Evolutionary conservation across 352 stramenopile species (phyloP).

Genomic region (Plasmopara muralis): DNA sequence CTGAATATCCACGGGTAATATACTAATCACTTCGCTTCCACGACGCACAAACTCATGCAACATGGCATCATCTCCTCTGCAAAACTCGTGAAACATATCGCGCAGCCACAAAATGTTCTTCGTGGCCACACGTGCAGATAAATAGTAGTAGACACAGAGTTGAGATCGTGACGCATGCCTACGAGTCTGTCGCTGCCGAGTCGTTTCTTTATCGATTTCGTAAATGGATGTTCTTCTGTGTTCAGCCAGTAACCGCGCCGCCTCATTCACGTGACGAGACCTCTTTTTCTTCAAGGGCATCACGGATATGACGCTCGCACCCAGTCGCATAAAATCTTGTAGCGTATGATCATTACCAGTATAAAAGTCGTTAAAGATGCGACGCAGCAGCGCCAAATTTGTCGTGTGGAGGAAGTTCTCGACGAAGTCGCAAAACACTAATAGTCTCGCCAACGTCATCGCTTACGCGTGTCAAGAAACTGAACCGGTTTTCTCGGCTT

Average conservation of each 20-base stretch:
- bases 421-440: constrained; percentile 32
- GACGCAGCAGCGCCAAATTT: constrained; percentile 24
- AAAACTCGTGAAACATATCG: constrained; percentile 30
- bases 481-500: no score
- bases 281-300: constrained; percentile 17
- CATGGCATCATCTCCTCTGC: constrained; percentile 13
- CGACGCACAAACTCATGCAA: constrained; percentile 19
- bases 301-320: constrained; percentile 26
- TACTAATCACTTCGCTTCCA: constrained; percentile 18
- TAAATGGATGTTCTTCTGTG: background rate
- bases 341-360: constrained; percentile 23
- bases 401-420: constrained; percentile 24
- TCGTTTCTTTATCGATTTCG: background rate
- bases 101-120: constrained; percentile 33
- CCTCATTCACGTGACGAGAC: constrained; percentile 5
- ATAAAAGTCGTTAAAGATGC: constrained; percentile 25
- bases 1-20: constrained; percentile 26
- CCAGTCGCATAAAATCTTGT: constrained; percentile 27
- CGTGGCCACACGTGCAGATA: constrained; percentile 26
- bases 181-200: background rate
- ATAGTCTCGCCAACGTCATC: constrained; percentile 3
- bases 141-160: constrained; percentile 17
- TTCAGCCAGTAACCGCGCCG: constrained; percentile 12
- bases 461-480: no score
- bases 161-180: background rate